phyloP scores from a whole-genome alignment of 148 eudicot species.

The Chenopodium berlandieri region DNA sequence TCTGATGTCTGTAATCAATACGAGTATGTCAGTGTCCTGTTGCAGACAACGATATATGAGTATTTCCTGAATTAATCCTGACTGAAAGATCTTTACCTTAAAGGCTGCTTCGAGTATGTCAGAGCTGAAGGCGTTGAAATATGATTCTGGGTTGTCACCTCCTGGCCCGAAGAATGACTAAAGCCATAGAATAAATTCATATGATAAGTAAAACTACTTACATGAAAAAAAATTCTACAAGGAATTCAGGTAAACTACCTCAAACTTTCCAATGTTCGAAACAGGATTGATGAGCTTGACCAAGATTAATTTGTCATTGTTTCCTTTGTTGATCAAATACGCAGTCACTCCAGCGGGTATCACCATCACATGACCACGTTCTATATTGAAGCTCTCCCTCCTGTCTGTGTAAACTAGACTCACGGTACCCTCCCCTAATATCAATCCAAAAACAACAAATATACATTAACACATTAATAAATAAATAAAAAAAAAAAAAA shows the following conservation, averaged over 20 bases:
- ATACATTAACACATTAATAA: no score
- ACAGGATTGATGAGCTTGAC: conserved; percentile 60
- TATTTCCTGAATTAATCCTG: no score
- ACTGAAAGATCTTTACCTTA: conserved; percentile 38
- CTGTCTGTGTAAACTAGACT: conserved; percentile 44
- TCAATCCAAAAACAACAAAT: neutral
- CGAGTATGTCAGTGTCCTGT: no score
- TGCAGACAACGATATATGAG: no score
- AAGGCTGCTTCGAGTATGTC: conserved; percentile 73
- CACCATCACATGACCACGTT: conserved; percentile 60
- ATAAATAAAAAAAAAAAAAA: no score
- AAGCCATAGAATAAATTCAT: neutral
- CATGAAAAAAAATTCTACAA: no score
- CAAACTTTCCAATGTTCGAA: conserved; percentile 53
- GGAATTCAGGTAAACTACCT: conserved; percentile 29
- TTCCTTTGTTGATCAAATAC: conserved; percentile 58
- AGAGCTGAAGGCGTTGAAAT: conserved; percentile 54
- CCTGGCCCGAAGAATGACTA: conserved; percentile 69
- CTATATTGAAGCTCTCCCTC: conserved; percentile 65
- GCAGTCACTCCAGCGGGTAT: conserved; percentile 61
- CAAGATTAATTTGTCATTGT: conserved; percentile 48
- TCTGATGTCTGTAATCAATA: conserved; percentile 29
- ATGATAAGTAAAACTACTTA: no score
- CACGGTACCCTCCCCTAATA: conserved; percentile 60
- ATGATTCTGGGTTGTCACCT: conserved; percentile 61